A percentile compares a stretch with the other conserved stretches of the same genome.
phyloP scores from a whole-genome alignment of 2,329 filamentous ascomycete species.

The Pyrenochaeta sp. region DNA sequence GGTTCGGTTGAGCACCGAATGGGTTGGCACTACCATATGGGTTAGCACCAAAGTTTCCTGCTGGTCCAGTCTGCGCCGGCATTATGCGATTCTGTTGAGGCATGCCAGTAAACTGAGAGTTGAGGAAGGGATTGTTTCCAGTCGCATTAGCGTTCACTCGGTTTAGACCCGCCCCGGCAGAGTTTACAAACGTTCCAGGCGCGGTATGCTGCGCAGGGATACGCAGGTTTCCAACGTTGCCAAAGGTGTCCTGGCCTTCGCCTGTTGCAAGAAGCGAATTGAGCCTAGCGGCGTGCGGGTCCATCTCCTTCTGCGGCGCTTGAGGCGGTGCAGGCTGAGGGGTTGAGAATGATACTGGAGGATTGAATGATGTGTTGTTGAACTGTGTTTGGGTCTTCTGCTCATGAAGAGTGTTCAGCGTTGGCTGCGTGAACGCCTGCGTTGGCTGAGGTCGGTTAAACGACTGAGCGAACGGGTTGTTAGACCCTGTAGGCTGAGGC shows the following conservation, averaged over 20 bases:
- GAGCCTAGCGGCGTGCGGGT: constrained; percentile 74
- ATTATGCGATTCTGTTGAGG: constrained; percentile 58
- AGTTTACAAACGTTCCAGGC: constrained; percentile 96
- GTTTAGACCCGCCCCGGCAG: constrained; percentile 81
- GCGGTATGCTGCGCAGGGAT: constrained; percentile 97
- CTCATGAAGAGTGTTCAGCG: constrained; percentile 79
- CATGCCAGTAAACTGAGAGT: constrained; percentile 79
- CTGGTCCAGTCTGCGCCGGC: constrained; percentile 63
- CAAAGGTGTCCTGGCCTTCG: constrained; percentile 96
- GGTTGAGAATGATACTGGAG: constrained; percentile 55
- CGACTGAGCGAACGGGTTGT: constrained; percentile 92
- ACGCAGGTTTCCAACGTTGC: constrained; percentile 94
- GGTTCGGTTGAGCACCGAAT: constrained; percentile 58
- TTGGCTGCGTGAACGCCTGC: constrained; percentile 68
- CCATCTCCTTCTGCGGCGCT: constrained; percentile 51
- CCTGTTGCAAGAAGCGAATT: constrained; percentile 86
- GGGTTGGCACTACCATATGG: constrained; percentile 61
- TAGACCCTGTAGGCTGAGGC: constrained; percentile 90
- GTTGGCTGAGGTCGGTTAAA: constrained; percentile 68
- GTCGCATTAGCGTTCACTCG: constrained; percentile 73
- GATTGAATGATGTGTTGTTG: constrained; percentile 61
- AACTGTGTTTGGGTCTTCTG: constrained; percentile 78
- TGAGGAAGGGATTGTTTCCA: constrained; percentile 89
- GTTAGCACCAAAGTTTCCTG: constrained; percentile 54
- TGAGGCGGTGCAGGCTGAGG: constrained; percentile 48